A percentile compares a stretch with the other conserved stretches of the same genome.
phyloP scores from a whole-genome alignment of 148 eudicot genomes.

The Mesembryanthemum crystallinum region DNA sequence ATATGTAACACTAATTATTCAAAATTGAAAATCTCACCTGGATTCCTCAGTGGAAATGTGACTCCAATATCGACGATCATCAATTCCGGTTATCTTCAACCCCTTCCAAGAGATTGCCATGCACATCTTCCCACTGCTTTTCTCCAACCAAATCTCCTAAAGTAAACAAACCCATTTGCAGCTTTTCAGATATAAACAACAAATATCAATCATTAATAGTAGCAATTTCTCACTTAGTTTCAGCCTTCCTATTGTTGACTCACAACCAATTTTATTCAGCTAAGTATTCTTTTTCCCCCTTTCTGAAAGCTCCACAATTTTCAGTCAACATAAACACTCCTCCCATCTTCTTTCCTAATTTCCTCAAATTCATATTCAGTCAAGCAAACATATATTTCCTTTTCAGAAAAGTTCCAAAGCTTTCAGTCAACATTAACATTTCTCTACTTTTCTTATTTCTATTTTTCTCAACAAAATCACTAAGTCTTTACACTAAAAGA shows the following conservation, averaged over 20 bases:
- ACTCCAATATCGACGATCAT: slow-evolving; percentile 75
- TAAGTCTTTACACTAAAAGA: too few relatives aligned
- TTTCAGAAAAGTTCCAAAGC: too few relatives aligned
- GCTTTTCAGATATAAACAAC: neutral
- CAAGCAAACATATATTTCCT: too few relatives aligned
- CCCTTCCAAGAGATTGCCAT: slow-evolving; percentile 65
- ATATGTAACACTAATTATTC: neutral
- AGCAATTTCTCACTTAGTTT: too few relatives aligned
- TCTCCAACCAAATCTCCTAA: slow-evolving; percentile 77
- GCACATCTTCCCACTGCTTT: slow-evolving; percentile 50
- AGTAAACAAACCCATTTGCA: slow-evolving; percentile 3
- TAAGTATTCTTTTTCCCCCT: neutral
- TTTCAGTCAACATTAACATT: too few relatives aligned
- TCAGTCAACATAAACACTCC: too few relatives aligned
- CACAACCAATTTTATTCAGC: neutral
- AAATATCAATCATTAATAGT: neutral
- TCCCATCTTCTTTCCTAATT: too few relatives aligned
- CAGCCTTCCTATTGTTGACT: neutral
- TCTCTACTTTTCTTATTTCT: neutral
- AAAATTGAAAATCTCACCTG: slow-evolving; percentile 34
- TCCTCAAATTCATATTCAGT: too few relatives aligned
- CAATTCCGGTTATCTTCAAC: slow-evolving; percentile 61
- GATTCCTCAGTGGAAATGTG: slow-evolving; percentile 50
- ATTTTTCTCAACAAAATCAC: neutral
- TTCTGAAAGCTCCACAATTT: neutral